phyloP scores from a whole-genome alignment of 129 eudicot species.

The Pulicaria dysenterica region DNA sequence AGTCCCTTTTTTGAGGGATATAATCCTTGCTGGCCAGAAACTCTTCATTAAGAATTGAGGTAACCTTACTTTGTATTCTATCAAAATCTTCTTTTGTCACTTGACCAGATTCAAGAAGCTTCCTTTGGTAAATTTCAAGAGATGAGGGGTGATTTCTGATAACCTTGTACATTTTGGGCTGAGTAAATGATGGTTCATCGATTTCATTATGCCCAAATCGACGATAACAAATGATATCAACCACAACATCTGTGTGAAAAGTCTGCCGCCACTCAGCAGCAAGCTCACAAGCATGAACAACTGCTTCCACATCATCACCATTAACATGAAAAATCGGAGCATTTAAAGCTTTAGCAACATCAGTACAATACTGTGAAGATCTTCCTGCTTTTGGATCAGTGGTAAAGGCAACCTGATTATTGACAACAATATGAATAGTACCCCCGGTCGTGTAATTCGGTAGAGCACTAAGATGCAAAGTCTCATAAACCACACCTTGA shows the following conservation, averaged over 20 bases:
- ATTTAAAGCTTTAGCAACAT: slow-evolving; percentile 90
- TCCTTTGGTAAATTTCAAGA: slow-evolving; percentile 73
- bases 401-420: slow-evolving; percentile 95
- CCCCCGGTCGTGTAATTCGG: slow-evolving; percentile 97
- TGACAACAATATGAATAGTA: slow-evolving; percentile 87
- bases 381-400: slow-evolving; percentile 89
- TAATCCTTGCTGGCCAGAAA: slow-evolving; percentile 88
- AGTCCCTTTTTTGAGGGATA: slow-evolving; percentile 76
- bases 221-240: slow-evolving; percentile 88
- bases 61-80: slow-evolving; percentile 65
- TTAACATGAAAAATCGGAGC: slow-evolving; percentile 94
- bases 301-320: slow-evolving; percentile 97
- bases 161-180: slow-evolving; percentile 94
- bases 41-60: slow-evolving; percentile 78
- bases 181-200: slow-evolving; percentile 93
- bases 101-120: slow-evolving; percentile 74
- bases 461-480: slow-evolving; percentile 87
- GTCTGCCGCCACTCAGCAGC: slow-evolving; percentile 99
- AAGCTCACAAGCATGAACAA: slow-evolving; percentile 89
- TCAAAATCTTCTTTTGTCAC: slow-evolving; percentile 76
- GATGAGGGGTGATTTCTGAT: slow-evolving; percentile 87
- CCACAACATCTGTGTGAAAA: slow-evolving; percentile 90
- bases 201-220: slow-evolving; percentile 98
- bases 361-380: slow-evolving; percentile 94
- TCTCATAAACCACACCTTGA: slow-evolving; percentile 96